These are phyloP conservation scores for Fusarium bactridioides DNA, from an alignment of 2,329 filamentous ascomycete species.

Conservation along the genomic window DNA sequence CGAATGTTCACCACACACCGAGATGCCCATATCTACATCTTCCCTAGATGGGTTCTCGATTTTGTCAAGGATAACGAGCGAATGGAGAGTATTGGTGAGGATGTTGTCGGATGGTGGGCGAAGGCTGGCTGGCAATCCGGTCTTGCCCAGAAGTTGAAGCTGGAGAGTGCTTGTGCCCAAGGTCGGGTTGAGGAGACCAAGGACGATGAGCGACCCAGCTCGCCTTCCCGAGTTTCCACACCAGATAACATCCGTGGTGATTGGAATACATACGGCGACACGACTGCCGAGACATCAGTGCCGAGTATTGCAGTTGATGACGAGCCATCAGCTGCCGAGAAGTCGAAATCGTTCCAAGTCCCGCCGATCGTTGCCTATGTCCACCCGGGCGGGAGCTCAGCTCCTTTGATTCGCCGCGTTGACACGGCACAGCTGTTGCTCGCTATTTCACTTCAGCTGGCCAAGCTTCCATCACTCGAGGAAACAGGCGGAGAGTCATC, in stretches of 20 bases:
- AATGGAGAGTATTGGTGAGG: constrained; percentile 88
- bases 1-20: constrained; percentile 85
- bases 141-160: constrained; percentile 77
- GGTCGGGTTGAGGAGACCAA: constrained; percentile 51
- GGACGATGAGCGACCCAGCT: constrained; percentile 43
- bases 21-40: constrained; percentile 93
- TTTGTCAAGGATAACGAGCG: constrained; percentile 81
- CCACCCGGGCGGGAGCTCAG: constrained; percentile 64
- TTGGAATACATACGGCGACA: background rate
- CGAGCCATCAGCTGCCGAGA: constrained; percentile 9
- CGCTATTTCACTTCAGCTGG: constrained; percentile 82
- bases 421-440: constrained; percentile 87
- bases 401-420: constrained; percentile 82
- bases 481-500: constrained; percentile 64
- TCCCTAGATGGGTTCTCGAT: constrained; percentile 90
- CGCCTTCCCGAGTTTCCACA: constrained; percentile 39
- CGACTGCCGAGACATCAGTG: background rate
- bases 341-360: constrained; percentile 48
- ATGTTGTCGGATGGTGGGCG: constrained; percentile 94
- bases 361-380: constrained; percentile 85
- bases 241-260: constrained; percentile 24
- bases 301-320: constrained; percentile 6
- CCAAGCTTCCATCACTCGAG: constrained; percentile 79
- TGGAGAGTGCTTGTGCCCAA: constrained; percentile 67
- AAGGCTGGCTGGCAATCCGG: constrained; percentile 92